Evolutionary conservation across 257 asterid genomes (phyloP).

Genomic region (Salvia rosmarinus): DNA sequence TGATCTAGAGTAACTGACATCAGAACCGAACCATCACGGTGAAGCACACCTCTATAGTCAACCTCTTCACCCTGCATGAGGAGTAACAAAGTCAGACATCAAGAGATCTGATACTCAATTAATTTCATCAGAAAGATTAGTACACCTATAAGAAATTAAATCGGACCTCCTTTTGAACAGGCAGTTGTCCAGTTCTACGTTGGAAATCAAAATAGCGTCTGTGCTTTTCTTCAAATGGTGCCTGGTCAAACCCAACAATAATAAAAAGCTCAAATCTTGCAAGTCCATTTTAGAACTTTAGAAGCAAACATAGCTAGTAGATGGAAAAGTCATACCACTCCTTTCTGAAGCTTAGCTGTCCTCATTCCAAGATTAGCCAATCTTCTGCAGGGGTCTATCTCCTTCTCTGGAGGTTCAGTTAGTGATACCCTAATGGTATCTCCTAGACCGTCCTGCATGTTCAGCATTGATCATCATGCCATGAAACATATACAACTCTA

Average conservation of each 20-base stretch:
- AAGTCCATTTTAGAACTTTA: conserved; percentile 22
- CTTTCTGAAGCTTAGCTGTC: conserved; percentile 91
- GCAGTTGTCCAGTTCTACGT: conserved; percentile 92
- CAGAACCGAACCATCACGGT: conserved; percentile 98
- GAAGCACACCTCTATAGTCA: conserved; percentile 94
- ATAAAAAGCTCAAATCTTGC: not conserved
- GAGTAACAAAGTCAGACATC: conserved; percentile 3
- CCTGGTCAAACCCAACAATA: conserved; percentile 48
- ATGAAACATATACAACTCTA: not conserved
- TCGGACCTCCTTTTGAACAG: conserved; percentile 86
- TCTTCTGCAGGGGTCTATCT: conserved; percentile 96
- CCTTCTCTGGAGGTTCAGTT: conserved; percentile 93
- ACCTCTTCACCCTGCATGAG: conserved; percentile 89
- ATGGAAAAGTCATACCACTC: conserved; percentile 76
- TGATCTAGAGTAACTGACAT: conserved; percentile 93
- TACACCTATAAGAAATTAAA: conserved; percentile 10
- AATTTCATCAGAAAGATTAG: conserved; percentile 10
- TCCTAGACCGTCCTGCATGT: conserved; percentile 88
- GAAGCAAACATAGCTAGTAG: conserved; percentile 18
- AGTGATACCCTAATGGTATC: conserved; percentile 98
- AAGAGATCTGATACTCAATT: conserved; percentile 28
- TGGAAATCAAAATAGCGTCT: conserved; percentile 94
- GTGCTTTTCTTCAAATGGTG: conserved; percentile 88
- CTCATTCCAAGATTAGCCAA: conserved; percentile 93
- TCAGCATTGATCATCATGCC: conserved; percentile 21